Evolutionary conservation across 1,139 yeast species (phyloP), one percentile per base, ranked within the genome.

Genomic region (Sugiyamaella xylanicola): DNA sequence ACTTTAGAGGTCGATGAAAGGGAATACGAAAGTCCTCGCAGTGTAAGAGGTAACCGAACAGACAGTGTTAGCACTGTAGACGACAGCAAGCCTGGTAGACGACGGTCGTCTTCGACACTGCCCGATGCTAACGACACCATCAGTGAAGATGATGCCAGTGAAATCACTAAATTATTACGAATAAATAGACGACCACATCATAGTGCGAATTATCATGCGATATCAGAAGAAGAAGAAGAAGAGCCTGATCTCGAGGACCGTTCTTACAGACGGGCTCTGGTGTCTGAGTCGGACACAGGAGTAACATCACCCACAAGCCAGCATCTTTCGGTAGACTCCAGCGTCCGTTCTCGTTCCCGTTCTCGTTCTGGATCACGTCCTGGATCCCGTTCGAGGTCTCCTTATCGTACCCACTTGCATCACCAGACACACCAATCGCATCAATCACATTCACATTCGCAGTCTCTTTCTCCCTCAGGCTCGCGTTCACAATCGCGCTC

Each of bases 141-240:
- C n/a, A n/a, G n/a, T n/a, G n/a, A n/a, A 2, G 32, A 20, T 19
- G 40, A 44, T 5, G 37, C 32, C 55, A 61, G 57, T 2, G 72
- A 68, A 43, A 53, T 68, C 15, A 62, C 68, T 2, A 59, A 62
- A 41, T 58, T 62, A 3, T 67, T 69, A 72, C 60, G 69, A 25
- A 58, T 68, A 5, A 60, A 61, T 15, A 50, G 65, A 22, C 56
- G 51, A 15, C 37, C 32, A 8, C 45, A 15, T 25, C 53, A 27
- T 41, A 57, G 21, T 20, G 47, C 21, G 17, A 52, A 50, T 41
- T 42, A 27, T 27, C 40, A 29, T 13, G 22, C 48, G 25, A 37
- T 29, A 25, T 25, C 29, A 11, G 29, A 20, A 27, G 41, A 35
- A 35, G 42, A n/a, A 2, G 27, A 32, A 4, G 4, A 13, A 4